A percentile compares a stretch with the other conserved stretches of the same genome.
These are phyloP conservation scores for Candida sojae DNA, from an alignment of 1,139 yeast species.

Conservation along the genomic window DNA sequence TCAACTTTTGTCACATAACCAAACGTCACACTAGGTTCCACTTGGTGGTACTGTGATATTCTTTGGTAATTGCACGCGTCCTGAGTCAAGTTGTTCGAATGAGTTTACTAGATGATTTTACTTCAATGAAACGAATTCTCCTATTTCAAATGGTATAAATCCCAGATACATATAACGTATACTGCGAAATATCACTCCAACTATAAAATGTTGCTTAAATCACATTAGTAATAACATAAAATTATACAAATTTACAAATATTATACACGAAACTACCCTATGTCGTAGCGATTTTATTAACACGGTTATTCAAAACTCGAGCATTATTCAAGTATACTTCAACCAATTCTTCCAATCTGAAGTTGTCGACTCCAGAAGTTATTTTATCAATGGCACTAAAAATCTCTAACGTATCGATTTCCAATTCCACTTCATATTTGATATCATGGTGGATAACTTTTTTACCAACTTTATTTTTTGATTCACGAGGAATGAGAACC, in stretches of 20 bases:
- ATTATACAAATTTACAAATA: background rate
- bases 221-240: too few species aligned
- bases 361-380: slow-evolving; percentile 51
- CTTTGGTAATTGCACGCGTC: too few species aligned
- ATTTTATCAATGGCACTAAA: slow-evolving; percentile 60
- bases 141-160: too few species aligned
- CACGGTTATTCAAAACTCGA: slow-evolving; percentile 1
- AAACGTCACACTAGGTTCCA: too few species aligned
- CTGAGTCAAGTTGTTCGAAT: too few species aligned
- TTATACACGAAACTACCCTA: background rate
- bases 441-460: slow-evolving; percentile 41
- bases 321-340: slow-evolving; percentile 76
- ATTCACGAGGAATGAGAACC: slow-evolving; percentile 51
- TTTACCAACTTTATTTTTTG: slow-evolving; percentile 44
- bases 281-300: background rate
- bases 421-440: slow-evolving; percentile 66
- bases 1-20: too few species aligned
- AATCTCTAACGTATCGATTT: slow-evolving; percentile 66
- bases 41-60: too few species aligned
- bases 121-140: too few species aligned
- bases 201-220: too few species aligned
- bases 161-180: too few species aligned
- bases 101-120: too few species aligned
- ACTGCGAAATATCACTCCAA: too few species aligned
- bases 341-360: slow-evolving; percentile 67